Percentiles rank a stretch among this genome's conserved stretches.
Evolutionary conservation across 2,329 filamentous ascomycete species (phyloP).

Genomic region (Aspergillus candidus): DNA sequence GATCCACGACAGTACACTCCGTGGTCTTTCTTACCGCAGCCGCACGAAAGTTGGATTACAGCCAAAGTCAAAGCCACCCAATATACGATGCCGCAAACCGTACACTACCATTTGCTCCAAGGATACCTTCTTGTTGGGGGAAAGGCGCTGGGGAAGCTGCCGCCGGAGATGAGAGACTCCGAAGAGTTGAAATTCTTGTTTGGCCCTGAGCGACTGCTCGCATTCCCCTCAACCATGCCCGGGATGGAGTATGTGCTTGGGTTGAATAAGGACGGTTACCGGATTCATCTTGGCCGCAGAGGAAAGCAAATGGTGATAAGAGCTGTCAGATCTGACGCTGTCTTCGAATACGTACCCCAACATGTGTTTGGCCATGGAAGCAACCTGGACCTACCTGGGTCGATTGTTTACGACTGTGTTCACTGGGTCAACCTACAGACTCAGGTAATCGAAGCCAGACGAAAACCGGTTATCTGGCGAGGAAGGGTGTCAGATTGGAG

Average conservation of each 20-base stretch:
- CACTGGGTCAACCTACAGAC: conserved; percentile 40
- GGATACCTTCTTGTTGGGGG: conserved; percentile 48
- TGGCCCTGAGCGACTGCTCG: conserved; percentile 44
- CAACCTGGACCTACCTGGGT: conserved; percentile 46
- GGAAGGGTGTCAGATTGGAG: conserved; percentile 33
- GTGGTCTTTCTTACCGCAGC: conserved; percentile 17
- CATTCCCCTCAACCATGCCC: conserved; percentile 46
- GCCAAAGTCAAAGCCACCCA: conserved; percentile 22
- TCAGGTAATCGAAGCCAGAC: conserved; percentile 49
- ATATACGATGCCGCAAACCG: conserved; percentile 26
- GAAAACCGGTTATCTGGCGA: conserved; percentile 38
- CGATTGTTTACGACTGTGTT: conserved; percentile 47
- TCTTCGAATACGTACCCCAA: conserved; percentile 31
- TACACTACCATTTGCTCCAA: conserved; percentile 44
- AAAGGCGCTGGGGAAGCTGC: conserved; percentile 48
- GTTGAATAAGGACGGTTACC: conserved; percentile 31
- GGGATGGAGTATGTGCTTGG: conserved; percentile 51
- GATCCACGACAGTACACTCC: conserved; percentile 11
- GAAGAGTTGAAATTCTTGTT: conserved; percentile 48
- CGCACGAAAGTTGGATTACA: conserved; percentile 28
- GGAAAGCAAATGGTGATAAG: conserved; percentile 39
- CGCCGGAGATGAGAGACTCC: conserved; percentile 44
- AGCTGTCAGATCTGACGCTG: conserved; percentile 24
- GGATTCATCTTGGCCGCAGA: conserved; percentile 52
- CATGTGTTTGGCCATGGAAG: conserved; percentile 17